Evolutionary conservation across 1,284 basidiomycete species (phyloP), one percentile per base, ranked within the genome.

Genomic region (Tausonia pullulans): DNA sequence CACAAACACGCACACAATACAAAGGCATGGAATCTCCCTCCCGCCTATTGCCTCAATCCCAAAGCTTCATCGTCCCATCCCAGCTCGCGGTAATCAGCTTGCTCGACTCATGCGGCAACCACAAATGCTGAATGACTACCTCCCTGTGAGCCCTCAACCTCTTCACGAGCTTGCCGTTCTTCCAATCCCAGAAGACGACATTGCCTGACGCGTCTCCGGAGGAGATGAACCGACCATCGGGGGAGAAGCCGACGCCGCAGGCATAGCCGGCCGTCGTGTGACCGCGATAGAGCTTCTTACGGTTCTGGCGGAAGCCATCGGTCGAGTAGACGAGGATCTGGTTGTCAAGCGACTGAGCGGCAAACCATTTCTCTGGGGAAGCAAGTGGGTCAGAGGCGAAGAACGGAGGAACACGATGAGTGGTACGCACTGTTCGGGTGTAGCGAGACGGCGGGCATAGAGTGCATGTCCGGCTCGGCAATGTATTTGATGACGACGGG

Each of bases 401-500:
- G 58, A 61, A 57, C 4, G 40, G 39, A 16, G n/a, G 39, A 51
- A 53, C 45, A 49, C 40, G 13, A 56, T 64, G 16, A 27, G 54
- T 57, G 14, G n/a, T 27, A 84, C 90, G 70, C 75, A 95, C 92
- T 88, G 66, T 85, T 92, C 9, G 96, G 96, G 76, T 97, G 92
- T 45, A 94, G 78, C 8, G 91, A 90, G 50, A 98, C 94, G 14
- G 95, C 89, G 10, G 96, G 96, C 94, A 99, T 98, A 48, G 92
- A 96, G 78, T 99, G 94, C 96, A 99, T 98, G 74, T 92, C 87
- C 8, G 96, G 96, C 76, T 99, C 96, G 45, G 96, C 94, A 68
- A 98, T 97, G 76, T 98, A 96, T 77, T 99, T 98, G 82, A 98
- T 98, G 66, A 97, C 93, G 41, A 98, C 94, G 4, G 94, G 94